phyloP scores from a whole-genome alignment of 129 eudicot genomes.

The Chrysanthemum seticuspe region DNA sequence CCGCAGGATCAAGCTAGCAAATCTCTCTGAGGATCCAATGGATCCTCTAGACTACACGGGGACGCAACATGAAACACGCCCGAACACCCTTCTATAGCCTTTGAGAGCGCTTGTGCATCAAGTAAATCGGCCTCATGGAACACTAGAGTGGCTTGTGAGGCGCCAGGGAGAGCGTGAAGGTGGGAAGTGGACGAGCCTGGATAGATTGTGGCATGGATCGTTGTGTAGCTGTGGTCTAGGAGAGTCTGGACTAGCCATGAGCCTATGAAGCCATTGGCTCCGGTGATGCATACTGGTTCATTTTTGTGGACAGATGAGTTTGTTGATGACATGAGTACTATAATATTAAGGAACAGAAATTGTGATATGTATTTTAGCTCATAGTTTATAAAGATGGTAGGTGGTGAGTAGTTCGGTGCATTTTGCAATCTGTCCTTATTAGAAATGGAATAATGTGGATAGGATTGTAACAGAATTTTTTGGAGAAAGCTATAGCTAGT shows the following conservation, averaged over 20 bases:
- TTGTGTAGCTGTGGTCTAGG: conserved; percentile 56
- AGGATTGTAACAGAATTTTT: too few species aligned
- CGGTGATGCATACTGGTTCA: conserved; percentile 63
- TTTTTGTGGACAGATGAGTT: conserved; percentile 8
- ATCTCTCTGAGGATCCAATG: conserved; percentile 60
- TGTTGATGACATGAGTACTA: conserved; percentile 26
- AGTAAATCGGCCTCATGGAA: conserved; percentile 60
- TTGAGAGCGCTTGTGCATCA: conserved; percentile 44
- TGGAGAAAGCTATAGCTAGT: too few species aligned
- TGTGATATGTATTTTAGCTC: too few species aligned
- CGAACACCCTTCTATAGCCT: conserved; percentile 50
- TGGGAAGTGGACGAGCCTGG: conserved; percentile 68
- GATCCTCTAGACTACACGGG: conserved; percentile 73
- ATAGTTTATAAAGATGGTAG: too few species aligned
- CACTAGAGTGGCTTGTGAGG: conserved; percentile 37
- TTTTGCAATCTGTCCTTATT: too few species aligned
- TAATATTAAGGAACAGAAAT: neutral
- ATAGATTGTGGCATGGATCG: conserved; percentile 64
- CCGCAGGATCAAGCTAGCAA: too few species aligned
- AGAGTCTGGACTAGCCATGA: conserved; percentile 62
- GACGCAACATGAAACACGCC: conserved; percentile 91
- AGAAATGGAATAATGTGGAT: too few species aligned
- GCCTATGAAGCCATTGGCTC: conserved; percentile 88
- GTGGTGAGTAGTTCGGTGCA: too few species aligned
- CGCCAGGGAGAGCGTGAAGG: conserved; percentile 50